A percentile compares a stretch with the other conserved stretches of the same genome.
Conservation (phyloP, 2,329 filamentous ascomycete genomes). For the Pyricularia pennisetigena region DNA sequence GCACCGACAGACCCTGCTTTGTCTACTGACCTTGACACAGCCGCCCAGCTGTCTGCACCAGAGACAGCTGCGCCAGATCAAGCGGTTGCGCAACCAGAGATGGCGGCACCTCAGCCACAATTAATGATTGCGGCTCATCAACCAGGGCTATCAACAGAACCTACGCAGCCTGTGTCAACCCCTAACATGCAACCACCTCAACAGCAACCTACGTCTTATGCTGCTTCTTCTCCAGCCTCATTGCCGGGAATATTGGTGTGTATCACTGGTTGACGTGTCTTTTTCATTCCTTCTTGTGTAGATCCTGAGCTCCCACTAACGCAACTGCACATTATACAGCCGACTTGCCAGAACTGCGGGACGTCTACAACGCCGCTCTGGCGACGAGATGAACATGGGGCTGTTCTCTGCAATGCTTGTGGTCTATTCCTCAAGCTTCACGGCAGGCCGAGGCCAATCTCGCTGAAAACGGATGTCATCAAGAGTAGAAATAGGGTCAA, state of each 20-base stretch:
- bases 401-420: constrained; percentile 96
- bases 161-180: neutral
- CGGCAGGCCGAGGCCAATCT: constrained; percentile 84
- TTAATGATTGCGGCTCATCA: neutral
- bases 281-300: neutral
- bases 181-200: constrained; percentile 4
- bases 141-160: neutral
- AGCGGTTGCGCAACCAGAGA: neutral
- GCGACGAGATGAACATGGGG: constrained; percentile 92
- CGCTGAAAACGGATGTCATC: constrained; percentile 97
- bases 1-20: neutral
- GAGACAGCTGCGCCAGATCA: neutral
- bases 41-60: neutral
- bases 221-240: constrained; percentile 8
- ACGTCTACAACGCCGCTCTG: constrained; percentile 95
- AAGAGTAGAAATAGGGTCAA: constrained; percentile 98
- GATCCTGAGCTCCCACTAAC: neutral
- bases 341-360: constrained; percentile 90
- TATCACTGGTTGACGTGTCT: neutral
- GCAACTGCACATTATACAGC: constrained; percentile 47
- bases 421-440: constrained; percentile 96
- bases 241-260: neutral
- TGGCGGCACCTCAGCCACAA: neutral
- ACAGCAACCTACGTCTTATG: constrained; percentile 5
- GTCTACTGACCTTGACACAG: neutral